Evolutionary conservation across 2,329 filamentous ascomycete genomes (phyloP).

Genomic region (Onygenales sp.): DNA sequence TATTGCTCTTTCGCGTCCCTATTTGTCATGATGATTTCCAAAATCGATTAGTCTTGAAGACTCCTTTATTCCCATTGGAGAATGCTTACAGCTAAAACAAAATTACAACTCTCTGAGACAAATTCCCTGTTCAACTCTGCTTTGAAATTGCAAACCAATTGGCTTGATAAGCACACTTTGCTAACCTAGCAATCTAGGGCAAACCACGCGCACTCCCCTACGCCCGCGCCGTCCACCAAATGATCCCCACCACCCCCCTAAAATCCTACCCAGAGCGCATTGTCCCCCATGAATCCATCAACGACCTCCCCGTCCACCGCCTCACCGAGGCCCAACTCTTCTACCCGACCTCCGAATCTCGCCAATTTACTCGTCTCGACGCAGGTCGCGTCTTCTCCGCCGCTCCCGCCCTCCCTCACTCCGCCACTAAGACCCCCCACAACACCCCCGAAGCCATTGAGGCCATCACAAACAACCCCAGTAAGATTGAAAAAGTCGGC

Average conservation of each 20-base stretch:
- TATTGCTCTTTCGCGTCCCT: conserved; percentile 1
- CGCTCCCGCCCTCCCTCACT: conserved; percentile 27
- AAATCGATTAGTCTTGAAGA: conserved; percentile 99
- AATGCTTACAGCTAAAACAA: conserved; percentile 57
- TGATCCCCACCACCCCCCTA: conserved; percentile 64
- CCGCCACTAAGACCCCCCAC: conserved; percentile 16
- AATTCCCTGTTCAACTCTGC: conserved; percentile 8
- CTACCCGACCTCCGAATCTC: conserved; percentile 54
- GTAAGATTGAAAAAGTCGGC: conserved; percentile 32
- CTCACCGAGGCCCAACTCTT: conserved; percentile 48
- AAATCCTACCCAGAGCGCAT: conserved; percentile 27
- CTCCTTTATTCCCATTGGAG: conserved; percentile 39
- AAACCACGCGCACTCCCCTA: conserved; percentile 71
- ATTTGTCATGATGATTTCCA: conserved; percentile 54
- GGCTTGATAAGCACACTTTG: conserved; percentile 5
- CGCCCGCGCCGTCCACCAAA: conserved; percentile 61
- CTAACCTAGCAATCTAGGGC: conserved; percentile 44
- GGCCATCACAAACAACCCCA: conserved; percentile 19
- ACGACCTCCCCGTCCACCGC: conserved; percentile 53
- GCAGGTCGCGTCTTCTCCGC: conserved; percentile 52
- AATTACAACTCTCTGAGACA: conserved; percentile 63
- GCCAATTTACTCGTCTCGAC: conserved; percentile 56
- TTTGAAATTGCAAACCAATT: conserved; percentile 3
- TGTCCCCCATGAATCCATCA: conserved; percentile 50
- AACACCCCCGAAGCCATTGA: conserved; percentile 26